Conservation (phyloP, 345 rosid genomes). For the Acer yangbiense region DNA sequence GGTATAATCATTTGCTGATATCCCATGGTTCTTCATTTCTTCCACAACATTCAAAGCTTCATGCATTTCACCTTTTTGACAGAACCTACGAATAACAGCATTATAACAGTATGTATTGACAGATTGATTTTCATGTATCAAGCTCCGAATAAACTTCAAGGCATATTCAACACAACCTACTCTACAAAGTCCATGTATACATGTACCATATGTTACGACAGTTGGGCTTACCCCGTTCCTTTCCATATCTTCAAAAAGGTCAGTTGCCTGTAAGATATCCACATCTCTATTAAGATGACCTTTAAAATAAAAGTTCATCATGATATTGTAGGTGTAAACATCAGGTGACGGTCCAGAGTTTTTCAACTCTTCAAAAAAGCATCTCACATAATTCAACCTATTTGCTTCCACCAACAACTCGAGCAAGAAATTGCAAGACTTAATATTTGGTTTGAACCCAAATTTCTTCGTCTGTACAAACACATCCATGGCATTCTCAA, state of each 20-base stretch:
- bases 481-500: constrained; percentile 40
- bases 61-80: constrained; percentile 40
- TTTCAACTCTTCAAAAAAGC: constrained; percentile 44
- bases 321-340: constrained; percentile 50
- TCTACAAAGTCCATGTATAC: constrained; percentile 50
- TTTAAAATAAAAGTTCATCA: constrained; percentile 48
- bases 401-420: constrained; percentile 46
- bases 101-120: constrained; percentile 51
- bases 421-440: constrained; percentile 60
- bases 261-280: constrained; percentile 28
- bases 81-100: constrained; percentile 53
- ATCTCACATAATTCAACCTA: constrained; percentile 23
- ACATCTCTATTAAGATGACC: constrained; percentile 24
- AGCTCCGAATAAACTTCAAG: constrained; percentile 26
- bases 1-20: constrained; percentile 47
- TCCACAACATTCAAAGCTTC: constrained; percentile 43
- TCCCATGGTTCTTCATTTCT: constrained; percentile 45
- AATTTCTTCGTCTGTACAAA: constrained; percentile 31
- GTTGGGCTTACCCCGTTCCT: constrained; percentile 36
- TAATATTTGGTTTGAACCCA: constrained; percentile 36
- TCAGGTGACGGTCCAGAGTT: constrained; percentile 49
- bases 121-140: constrained; percentile 26
- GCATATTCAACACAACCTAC: constrained; percentile 40
- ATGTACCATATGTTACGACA: constrained; percentile 44
- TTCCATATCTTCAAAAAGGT: constrained; percentile 46